Percentiles rank a stretch among this genome's conserved stretches.
Conservation (phyloP, 129 eudicot species). For the Escallonia herrerae region DNA sequence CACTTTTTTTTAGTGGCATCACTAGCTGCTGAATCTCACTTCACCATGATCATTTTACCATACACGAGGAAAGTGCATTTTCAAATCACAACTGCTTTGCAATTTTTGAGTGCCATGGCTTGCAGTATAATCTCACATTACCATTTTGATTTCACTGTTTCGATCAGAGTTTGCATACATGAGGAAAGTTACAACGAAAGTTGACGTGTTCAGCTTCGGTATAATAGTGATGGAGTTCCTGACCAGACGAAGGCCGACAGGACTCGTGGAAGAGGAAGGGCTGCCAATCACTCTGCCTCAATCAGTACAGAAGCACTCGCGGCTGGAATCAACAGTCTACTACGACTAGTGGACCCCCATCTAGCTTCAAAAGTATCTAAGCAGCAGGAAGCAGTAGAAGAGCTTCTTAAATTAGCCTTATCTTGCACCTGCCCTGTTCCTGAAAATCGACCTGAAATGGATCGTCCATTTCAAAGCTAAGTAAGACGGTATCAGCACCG, state of each 20-base stretch:
- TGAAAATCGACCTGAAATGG: conserved; percentile 71
- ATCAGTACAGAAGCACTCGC: conserved; percentile 39
- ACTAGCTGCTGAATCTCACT: too few relatives aligned
- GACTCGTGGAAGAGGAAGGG: conserved; percentile 45
- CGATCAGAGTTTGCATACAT: conserved; percentile 73
- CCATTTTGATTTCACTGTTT: conserved; percentile 7
- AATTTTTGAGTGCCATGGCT: too few relatives aligned
- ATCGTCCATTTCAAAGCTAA: conserved; percentile 54
- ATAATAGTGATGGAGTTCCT: conserved; percentile 71
- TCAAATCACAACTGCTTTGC: too few relatives aligned
- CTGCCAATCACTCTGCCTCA: conserved; percentile 59
- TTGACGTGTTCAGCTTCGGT: conserved; percentile 90
- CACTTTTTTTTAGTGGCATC: too few relatives aligned
- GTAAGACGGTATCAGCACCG: conserved; percentile 22
- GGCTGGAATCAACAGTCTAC: conserved; percentile 29
- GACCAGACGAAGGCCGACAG: conserved; percentile 75
- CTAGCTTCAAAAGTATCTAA: conserved; percentile 33
- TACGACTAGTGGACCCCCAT: conserved; percentile 49
- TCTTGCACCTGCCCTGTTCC: conserved; percentile 61
- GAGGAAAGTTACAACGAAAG: conserved; percentile 79
- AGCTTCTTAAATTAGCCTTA: conserved; percentile 62
- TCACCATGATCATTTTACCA: too few relatives aligned
- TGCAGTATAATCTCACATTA: neutral
- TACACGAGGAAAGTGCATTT: too few relatives aligned
- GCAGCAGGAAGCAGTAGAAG: conserved; percentile 37